Percentiles rank a stretch among this genome's conserved stretches.
phyloP scores from a whole-genome alignment of 2,329 filamentous ascomycete species.

The Cercospora nicotianae region DNA sequence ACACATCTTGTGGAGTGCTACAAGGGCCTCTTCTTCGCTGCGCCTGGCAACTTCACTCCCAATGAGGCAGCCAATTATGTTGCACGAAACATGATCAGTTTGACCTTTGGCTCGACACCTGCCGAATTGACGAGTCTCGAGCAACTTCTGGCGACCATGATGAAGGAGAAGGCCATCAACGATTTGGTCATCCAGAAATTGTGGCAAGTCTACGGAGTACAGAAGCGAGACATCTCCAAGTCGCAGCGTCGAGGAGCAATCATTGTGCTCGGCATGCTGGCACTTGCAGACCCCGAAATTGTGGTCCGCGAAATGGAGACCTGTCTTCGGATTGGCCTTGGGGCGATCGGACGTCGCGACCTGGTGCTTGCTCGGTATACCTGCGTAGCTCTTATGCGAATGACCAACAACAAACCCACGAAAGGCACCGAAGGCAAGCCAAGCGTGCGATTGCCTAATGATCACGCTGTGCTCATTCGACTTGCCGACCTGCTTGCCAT shows the following conservation, averaged over 20 bases:
- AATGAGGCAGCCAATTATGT: constrained; percentile 96
- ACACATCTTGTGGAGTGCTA: constrained; percentile 97
- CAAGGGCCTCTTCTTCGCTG: constrained; percentile 91
- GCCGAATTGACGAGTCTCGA: constrained; percentile 94
- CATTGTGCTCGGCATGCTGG: constrained; percentile 95
- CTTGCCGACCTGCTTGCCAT: constrained; percentile 85
- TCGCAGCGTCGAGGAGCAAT: constrained; percentile 90
- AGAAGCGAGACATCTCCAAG: constrained; percentile 88
- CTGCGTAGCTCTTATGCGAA: constrained; percentile 86
- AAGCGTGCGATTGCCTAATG: constrained; percentile 79
- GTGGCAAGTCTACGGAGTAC: constrained; percentile 96
- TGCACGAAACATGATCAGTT: constrained; percentile 96
- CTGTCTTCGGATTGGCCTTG: constrained; percentile 87
- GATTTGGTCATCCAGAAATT: constrained; percentile 86
- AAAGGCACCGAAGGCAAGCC: constrained; percentile 67
- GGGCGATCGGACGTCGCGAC: constrained; percentile 74
- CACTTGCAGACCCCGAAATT: constrained; percentile 87
- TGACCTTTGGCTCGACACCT: constrained; percentile 92
- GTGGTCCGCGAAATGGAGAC: constrained; percentile 93
- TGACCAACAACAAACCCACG: constrained; percentile 78
- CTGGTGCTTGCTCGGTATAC: constrained; percentile 91
- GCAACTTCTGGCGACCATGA: constrained; percentile 94
- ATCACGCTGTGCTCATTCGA: constrained; percentile 80
- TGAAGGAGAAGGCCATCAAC: constrained; percentile 85
- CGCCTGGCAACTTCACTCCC: constrained; percentile 79